Conservation (phyloP, 2,329 filamentous ascomycete species). For the Mycocentrospora acerina region DNA sequence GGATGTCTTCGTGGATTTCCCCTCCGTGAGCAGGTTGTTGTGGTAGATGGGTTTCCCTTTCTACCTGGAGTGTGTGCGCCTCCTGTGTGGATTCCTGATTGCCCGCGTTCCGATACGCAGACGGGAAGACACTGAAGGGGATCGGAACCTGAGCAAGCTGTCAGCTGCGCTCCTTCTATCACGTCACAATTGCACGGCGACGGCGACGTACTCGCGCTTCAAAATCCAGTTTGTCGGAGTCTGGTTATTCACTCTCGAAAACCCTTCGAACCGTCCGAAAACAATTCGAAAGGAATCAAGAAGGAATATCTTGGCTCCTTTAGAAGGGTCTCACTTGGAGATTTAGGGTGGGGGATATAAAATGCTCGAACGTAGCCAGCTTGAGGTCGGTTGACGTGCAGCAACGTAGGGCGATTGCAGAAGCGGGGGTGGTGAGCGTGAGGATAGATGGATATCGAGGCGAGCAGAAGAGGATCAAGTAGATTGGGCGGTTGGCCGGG, state of each 20-base stretch:
- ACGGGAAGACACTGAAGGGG: constrained; percentile 99
- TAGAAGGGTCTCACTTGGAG: constrained; percentile 29
- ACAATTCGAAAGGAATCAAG: constrained; percentile 67
- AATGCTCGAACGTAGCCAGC: constrained; percentile 32
- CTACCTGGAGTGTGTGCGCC: constrained; percentile 65
- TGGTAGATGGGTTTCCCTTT: constrained; percentile 81
- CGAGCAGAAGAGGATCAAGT: constrained; percentile 37
- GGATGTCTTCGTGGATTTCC: constrained; percentile 90
- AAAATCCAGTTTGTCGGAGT: constrained; percentile 99
- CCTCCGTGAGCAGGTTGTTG: constrained; percentile 79
- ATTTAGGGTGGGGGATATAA: constrained; percentile 16
- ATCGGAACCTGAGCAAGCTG: constrained; percentile 58
- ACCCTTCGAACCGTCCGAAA: constrained; percentile 56
- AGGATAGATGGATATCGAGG: constrained; percentile 36
- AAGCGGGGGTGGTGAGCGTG: constrained; percentile 39
- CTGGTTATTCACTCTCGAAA: constrained; percentile 71
- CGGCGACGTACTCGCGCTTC: constrained; percentile 78
- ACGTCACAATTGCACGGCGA: not conserved
- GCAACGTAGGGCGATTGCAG: constrained; percentile 35
- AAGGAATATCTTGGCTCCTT: constrained; percentile 55
- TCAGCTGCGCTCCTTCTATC: not conserved
- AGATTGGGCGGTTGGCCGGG: constrained; percentile 33
- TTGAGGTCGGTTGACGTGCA: constrained; percentile 29
- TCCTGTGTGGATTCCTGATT: constrained; percentile 59
- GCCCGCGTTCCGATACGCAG: constrained; percentile 76